Evolutionary conservation across 2,329 filamentous ascomycete genomes (phyloP), one percentile per base, ranked within the genome.

Genomic region (Paecilomyces formosus): DNA sequence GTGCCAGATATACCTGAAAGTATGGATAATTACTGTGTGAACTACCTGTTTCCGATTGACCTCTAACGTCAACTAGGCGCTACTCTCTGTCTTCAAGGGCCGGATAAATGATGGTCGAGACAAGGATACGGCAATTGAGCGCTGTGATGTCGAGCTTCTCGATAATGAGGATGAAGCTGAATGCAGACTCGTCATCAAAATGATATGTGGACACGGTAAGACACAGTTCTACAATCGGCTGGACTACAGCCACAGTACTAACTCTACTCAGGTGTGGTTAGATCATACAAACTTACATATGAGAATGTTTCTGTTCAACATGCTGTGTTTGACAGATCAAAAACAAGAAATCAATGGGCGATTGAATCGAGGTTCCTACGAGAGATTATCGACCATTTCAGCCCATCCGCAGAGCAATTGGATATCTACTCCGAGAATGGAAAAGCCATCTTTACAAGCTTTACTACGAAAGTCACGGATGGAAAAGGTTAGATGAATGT

Each of bases 381-480:
- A 66, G 83, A 86, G 63, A 83, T 86, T 60, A 80, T 83, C 28
- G 85, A 87, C 56, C 85, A 86, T 68, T 88, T 88, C 63, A 84
- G 83, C 2, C 78, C 80, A 1, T 85, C 82, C 63, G 85, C 85
- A 0, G 85, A 88, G 68, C 83, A 87, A 69, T 74, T 88, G 5
- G 85, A 87, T 61, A 81, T 87, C 56, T 84, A 80, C 61, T 79
- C 80, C 9, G 80, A 86, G 55, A 79, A 82, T 13, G 81, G 78
- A 9, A 82, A 82, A 60, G 81, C 79, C 2, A 79, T 83, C 6
- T 86, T 87, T 68, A 87, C 84, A 4, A 88, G 85, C 68, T 88
- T 85, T 66, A 87, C 85, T 0, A 84, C 85, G 58, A 87, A 86
- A 66, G 78, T 87, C 22, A 78, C 78, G 49, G 81, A 84, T 59